phyloP scores from a whole-genome alignment of 2,329 filamentous ascomycete genomes.

The Cladophialophora chaetospira region DNA sequence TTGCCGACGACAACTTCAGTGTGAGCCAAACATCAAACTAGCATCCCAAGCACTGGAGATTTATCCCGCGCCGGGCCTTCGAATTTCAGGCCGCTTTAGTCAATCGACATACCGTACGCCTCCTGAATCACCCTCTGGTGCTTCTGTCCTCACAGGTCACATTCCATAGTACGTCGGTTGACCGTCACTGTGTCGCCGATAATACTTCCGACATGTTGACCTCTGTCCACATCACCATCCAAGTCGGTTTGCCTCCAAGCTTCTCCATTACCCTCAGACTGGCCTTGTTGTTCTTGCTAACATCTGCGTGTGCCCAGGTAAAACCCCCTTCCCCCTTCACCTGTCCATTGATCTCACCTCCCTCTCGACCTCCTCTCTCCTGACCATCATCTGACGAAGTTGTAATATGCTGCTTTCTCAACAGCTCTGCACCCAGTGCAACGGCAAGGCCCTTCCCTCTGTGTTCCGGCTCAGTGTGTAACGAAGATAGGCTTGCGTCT shows the following conservation, averaged over 20 bases:
- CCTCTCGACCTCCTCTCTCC: conserved; percentile 2
- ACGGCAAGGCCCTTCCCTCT: conserved; percentile 42
- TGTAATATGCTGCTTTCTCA: conserved; percentile 36
- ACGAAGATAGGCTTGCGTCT: conserved; percentile 42
- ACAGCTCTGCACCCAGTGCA: conserved; percentile 38
- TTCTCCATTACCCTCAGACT: conserved; percentile 50
- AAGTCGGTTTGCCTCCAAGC: conserved; percentile 41
- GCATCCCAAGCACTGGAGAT: too few relatives aligned
- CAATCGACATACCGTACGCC: too few relatives aligned
- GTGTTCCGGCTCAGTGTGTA: conserved; percentile 48
- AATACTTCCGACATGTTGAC: conserved; percentile 36
- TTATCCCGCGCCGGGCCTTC: too few relatives aligned
- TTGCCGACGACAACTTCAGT: too few relatives aligned
- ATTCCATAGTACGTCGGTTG: too few relatives aligned
- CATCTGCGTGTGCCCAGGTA: conserved; percentile 46
- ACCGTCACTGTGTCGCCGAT: too few relatives aligned
- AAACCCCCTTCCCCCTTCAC: conserved; percentile 17
- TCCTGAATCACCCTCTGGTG: neutral
- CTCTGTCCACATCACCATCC: conserved; percentile 43
- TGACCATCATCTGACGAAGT: neutral
- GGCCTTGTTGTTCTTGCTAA: conserved; percentile 39
- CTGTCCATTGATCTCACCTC: conserved; percentile 13
- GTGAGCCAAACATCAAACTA: neutral
- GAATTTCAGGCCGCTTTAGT: too few relatives aligned
- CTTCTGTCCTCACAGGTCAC: too few relatives aligned